Percentiles rank a stretch among this genome's conserved stretches.
Evolutionary conservation across 306 rosid species (phyloP).

Genomic region (Sesbania bispinosa): DNA sequence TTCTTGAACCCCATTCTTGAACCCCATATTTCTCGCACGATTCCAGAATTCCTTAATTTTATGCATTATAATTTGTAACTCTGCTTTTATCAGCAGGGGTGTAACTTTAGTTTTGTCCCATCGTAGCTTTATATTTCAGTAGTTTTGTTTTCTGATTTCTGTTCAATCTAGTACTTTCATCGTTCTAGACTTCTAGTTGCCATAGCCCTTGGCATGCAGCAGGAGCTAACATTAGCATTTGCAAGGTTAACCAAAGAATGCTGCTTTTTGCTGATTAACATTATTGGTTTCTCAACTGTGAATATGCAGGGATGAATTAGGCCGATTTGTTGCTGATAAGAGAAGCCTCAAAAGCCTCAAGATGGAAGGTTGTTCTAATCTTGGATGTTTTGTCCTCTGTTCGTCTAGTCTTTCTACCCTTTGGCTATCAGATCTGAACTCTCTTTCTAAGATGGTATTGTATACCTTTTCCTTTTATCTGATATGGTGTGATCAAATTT

Average conservation of each 20-base stretch:
- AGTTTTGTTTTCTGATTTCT: background rate
- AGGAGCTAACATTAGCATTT: background rate
- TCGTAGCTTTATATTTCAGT: background rate
- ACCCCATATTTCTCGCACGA: background rate
- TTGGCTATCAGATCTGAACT: conserved; percentile 85
- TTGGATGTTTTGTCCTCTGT: conserved; percentile 69
- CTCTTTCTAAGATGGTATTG: conserved; percentile 82
- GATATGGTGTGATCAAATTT: background rate
- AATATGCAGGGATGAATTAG: conserved; percentile 70
- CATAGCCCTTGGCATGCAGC: background rate
- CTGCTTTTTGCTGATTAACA: conserved; percentile 19
- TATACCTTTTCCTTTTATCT: conserved; percentile 20
- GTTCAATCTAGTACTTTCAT: background rate
- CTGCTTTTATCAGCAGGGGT: background rate
- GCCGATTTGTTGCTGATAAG: conserved; percentile 87
- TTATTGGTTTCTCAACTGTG: conserved; percentile 11
- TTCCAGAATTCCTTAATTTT: background rate
- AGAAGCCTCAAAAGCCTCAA: conserved; percentile 71
- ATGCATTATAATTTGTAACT: background rate
- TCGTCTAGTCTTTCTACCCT: conserved; percentile 81
- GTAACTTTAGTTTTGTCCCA: background rate
- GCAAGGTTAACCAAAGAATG: background rate
- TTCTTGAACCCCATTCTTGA: background rate
- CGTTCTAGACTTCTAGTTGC: background rate
- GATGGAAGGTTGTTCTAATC: conserved; percentile 88